Base-by-base conservation (phyloP, 768 basidiomycete genomes). In the Termitomyces sp. region DNA sequence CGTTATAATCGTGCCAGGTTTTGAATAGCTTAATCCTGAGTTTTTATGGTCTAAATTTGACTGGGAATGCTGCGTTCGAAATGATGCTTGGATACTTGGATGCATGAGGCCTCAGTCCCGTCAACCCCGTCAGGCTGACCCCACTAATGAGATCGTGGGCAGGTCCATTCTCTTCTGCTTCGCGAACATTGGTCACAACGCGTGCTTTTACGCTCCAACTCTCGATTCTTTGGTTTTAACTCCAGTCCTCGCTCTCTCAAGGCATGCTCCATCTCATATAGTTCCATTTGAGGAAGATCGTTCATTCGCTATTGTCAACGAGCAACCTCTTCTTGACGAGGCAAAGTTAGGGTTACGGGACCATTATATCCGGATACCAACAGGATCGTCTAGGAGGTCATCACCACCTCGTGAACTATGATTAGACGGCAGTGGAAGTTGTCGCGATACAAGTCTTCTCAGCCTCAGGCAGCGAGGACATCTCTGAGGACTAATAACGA, bases 161-260 rank as follows among this genome's bases (percentile, higher is more conserved):
- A 32, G 54, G 56, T 12, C n/a, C 35, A 30, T 30, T 58, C 43
- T 58, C 56, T 19, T 66, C 70, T 28, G n/a, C 50, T 54, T 61
- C 69, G 12, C 74, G 76, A 19, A 74, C 64, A 42, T 70, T 76
- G 52, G 70, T 61, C 41, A 80, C n/a, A 59, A 45, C 70, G 68
- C 14, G 75, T 71, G 12, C 81, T 77, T 52, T 88, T 84, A 49
- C 72, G 71, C 54, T 88, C 85, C 21, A 88, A 65, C 61, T n/a
- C n/a, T n/a, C n/a, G n/a, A n/a, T n/a, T n/a, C n/a, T n/a, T n/a
- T n/a, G n/a, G n/a, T n/a, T n/a, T n/a, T n/a, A n/a, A n/a, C n/a
- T n/a, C n/a, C n/a, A n/a, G n/a, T n/a, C n/a, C n/a, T n/a, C n/a
- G n/a, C n/a, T n/a, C 74, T 21, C 70, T 72, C 16, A 86, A 70